phyloP scores from a whole-genome alignment of 192 early-diverging fungal genomes.

The Phycomyces blakesleeanus region DNA sequence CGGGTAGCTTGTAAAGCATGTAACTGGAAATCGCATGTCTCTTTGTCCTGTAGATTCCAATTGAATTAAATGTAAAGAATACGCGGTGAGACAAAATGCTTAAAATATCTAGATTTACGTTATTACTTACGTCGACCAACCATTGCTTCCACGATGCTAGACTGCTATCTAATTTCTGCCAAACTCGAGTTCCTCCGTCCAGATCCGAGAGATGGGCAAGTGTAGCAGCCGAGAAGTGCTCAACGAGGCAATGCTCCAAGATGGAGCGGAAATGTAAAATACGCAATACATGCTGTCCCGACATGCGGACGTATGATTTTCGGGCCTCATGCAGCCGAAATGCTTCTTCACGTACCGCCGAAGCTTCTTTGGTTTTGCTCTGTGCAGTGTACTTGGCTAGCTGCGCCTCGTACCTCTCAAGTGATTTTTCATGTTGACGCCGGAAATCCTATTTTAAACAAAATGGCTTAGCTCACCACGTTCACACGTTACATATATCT shows the following conservation, averaged over 20 bases:
- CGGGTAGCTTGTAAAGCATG: constrained; percentile 29
- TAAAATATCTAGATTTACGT: no score
- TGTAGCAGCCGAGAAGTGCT: constrained; percentile 44
- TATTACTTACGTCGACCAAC: constrained; percentile 31
- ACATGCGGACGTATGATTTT: constrained; percentile 60
- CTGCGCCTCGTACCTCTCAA: constrained; percentile 60
- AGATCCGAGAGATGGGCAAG: constrained; percentile 40
- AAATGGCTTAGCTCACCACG: neutral
- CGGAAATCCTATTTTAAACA: constrained; percentile 31
- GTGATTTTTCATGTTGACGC: constrained; percentile 45
- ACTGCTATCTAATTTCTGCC: constrained; percentile 36
- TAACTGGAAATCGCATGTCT: constrained; percentile 33
- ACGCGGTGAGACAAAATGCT: neutral
- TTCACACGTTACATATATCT: neutral
- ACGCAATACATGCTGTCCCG: constrained; percentile 53
- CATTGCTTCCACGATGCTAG: constrained; percentile 39
- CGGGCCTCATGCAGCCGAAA: constrained; percentile 65
- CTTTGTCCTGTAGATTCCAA: constrained; percentile 26
- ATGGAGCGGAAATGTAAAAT: constrained; percentile 56
- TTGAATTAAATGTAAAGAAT: neutral
- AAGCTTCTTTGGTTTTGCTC: constrained; percentile 62
- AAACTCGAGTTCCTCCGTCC: constrained; percentile 41
- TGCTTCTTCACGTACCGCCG: constrained; percentile 65
- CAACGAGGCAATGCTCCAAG: constrained; percentile 45
- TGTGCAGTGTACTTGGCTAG: constrained; percentile 55